Base-by-base conservation (phyloP, 768 basidiomycete species). In the Pisolithus tinctorius region DNA sequence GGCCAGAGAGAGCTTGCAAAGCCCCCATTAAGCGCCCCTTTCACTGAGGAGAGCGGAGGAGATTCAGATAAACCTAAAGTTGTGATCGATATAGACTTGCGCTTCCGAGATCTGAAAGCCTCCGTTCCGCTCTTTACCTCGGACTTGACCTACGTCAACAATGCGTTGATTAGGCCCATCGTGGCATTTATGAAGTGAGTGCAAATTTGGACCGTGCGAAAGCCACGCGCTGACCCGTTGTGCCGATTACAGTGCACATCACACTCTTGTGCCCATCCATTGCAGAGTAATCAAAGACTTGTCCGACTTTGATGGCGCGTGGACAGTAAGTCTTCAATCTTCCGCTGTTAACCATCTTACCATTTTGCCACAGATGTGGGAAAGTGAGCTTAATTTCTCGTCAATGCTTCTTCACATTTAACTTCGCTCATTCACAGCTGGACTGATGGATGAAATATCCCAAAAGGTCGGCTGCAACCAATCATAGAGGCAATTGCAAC, bases 151-250 rank as follows among this genome's bases (percentile, higher is more conserved):
- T 91, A 95, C 61, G 86, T 90, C 55, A 96, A 95, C 61, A 89
- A 85, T 61, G 96, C 96, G 20, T 72, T 98, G 25, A 86, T 96
- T 44, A 68, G 96, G 59, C 94, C 96, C 4, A 97, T 99, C 55
- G 96, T 98, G 14, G 95, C 93, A 1, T 99, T 99, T 64, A 94
- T 97, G 84, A 96, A 96, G 93, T 94, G 60, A 53, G 85, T 74
- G 7, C 34, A 6, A 9, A 10, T 54, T 23, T 7, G 39, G 27
- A 40, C 45, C 49, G 29, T 50, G 39, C 37, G 36, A 47, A 4
- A 36, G 23, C 13, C 11, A 23, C 25, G 31, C 10, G 34, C 44
- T 45, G 26, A 45, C 29, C 40, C 51, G 11, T 52, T 17, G 34
- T 27, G 8, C 30, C 14, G 20, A 49, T 3, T 57, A 25, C 58